Evolutionary conservation across 352 stramenopile genomes (phyloP), one percentile per base, ranked within the genome.

Genomic region (Phytophthora constricta): DNA sequence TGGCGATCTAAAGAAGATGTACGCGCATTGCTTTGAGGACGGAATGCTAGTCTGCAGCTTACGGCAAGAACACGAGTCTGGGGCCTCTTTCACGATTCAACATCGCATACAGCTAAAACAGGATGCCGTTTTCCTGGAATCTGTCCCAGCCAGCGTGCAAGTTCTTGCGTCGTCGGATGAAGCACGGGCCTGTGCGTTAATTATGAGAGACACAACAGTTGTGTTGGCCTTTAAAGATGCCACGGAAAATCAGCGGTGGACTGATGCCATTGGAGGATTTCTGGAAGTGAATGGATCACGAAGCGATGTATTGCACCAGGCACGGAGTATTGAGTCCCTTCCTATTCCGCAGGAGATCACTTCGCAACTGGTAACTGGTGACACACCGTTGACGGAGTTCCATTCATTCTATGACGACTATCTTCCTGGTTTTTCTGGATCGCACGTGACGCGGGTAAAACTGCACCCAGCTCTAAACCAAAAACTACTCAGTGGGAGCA

Each of bases 381-480:
- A 65, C 23, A 54, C 41, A 3, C 14, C 59, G 7, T 50, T 70
- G 5, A 54, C 58, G 13, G 61, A 68, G 17, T 82, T 85, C 63
- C 60, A 65, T 45, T 79, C 67, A 1, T 85, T 87, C 43, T 77
- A 85, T 33, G 76, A 85, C 49, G 79, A 87, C 39, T 63, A 72
- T 22, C 59, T 87, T 39, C 74, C 79, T 34, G 74, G 79, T 5
- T 25, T 87, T 87, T 87, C 28, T 87, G 79, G 79, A 57, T 77
- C 49, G 27, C 43, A 28, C 33, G 48, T 53, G 28, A 9, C 10
- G 13, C 10, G 3, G 20, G 11, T 41, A 50, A 59, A 5, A 34
- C 22, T 17, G 34, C 28, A 48, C 54, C 19, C 41, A 14, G 25
- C 25, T 61, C 42, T 20, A 27, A 65, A 23, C n/a, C 19, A 37